Evolutionary conservation across 352 stramenopile genomes (phyloP), one percentile per base, ranked within the genome.

Genomic region (Pythium vanterpoolii): DNA sequence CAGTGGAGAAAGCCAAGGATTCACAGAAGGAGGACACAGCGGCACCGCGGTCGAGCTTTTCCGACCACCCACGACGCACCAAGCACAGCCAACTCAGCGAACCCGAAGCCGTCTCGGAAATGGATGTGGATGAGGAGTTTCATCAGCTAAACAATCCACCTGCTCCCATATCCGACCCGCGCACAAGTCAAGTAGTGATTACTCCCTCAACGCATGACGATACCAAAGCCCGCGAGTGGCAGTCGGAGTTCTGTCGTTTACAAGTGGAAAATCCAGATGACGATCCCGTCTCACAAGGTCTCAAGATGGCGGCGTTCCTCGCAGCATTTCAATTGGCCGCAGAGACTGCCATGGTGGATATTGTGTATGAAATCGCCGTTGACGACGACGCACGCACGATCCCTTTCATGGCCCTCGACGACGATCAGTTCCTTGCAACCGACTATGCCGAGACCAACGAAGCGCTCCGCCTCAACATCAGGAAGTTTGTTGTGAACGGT

Each of bases 361-460:
- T 88, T 27, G 36, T 88, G 5, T 26, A 70, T 2, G 76, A 78
- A 21, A 69, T 83, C 13, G 36, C 44, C 2, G 40, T 85, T 13
- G 46, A 68, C 1, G 46, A 65, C 13, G 26, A 47, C n/a, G 38
- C 51, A 2, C 77, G 74, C 21, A 70, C 34, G 0, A 40, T 76
- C 13, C 50, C 10, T 19, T 28, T 65, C 9, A 33, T 67, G 5
- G 5, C 36, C 19, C n/a, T 71, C 16, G 65, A 73, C 1, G 44
- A 50, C 14, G 72, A 79, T 49, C 66, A 75, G 13, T 66, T 85
- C 13, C 61, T 85, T 18, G 64, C 70, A 6, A 84, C 72, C 8
- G 62, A 81, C 49, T 64, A 60, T 30, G 14, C 50, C 33, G 48
- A 49, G 9, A 46, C 61, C 16, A 46, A 68, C 4, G 49, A 50